Conservation (phyloP, 2,329 filamentous ascomycete genomes). For the Parafenestella ontariensis region DNA sequence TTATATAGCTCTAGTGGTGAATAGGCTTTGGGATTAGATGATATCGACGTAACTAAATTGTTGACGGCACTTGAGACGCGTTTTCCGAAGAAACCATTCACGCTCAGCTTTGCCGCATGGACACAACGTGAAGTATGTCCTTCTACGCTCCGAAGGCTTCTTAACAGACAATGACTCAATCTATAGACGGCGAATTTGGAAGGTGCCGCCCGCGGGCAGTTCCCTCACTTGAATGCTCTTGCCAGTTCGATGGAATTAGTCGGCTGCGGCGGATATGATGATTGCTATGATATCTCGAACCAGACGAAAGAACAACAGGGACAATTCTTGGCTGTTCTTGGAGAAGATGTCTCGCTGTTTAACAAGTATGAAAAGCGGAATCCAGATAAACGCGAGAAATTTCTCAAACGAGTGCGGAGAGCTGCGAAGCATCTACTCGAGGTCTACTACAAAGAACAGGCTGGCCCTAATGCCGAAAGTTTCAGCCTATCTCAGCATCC, state of each 20-base stretch:
- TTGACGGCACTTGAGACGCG: slow-evolving; percentile 1
- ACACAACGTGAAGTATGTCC: background rate
- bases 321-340: background rate
- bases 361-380: background rate
- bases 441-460: background rate
- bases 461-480: background rate
- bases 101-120: background rate
- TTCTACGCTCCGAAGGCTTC: background rate
- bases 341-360: background rate
- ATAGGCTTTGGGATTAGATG: background rate
- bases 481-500: background rate
- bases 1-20: background rate
- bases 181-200: background rate
- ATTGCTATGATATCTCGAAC: background rate
- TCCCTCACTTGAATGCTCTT: background rate
- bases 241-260: background rate
- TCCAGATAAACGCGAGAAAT: background rate
- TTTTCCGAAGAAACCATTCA: background rate
- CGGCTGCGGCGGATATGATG: background rate
- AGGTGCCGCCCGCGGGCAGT: background rate
- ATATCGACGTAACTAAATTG: slow-evolving; percentile 2
- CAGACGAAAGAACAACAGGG: background rate
- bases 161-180: background rate
- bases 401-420: background rate
- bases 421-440: background rate